A percentile compares a stretch with the other conserved stretches of the same genome.
Evolutionary conservation across 75 land plant species (phyloP).

Genomic region (Isoetes taiwanensis): DNA sequence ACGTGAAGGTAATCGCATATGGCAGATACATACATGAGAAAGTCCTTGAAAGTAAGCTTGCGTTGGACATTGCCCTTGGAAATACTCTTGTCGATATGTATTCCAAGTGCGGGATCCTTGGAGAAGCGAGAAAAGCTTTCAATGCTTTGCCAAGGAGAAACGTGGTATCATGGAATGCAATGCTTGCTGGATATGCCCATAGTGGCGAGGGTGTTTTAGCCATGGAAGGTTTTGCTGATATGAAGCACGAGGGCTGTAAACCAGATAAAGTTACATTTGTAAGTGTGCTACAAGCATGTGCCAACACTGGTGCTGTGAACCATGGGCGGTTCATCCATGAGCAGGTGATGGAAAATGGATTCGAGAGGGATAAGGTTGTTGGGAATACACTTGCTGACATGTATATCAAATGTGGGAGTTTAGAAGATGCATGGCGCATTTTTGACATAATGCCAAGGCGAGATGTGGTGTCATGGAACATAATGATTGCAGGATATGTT

Average conservation of each 20-base stretch:
- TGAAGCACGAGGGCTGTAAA: background rate
- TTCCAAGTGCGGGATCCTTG: background rate
- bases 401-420: slow-evolving; percentile 1
- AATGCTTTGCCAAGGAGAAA: background rate
- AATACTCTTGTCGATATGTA: background rate
- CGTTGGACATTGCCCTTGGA: too few relatives aligned
- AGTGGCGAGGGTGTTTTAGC: background rate
- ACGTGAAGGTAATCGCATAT: too few relatives aligned
- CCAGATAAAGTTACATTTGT: slow-evolving; percentile 8
- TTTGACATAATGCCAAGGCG: background rate
- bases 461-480: background rate
- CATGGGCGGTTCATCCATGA: slow-evolving; percentile 31
- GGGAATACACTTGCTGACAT: slow-evolving; percentile 1
- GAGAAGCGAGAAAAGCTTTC: background rate
- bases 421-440: slow-evolving; percentile 9
- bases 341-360: background rate
- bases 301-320: slow-evolving; percentile 28
- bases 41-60: too few relatives aligned
- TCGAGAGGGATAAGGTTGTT: background rate
- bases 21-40: too few relatives aligned
- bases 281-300: slow-evolving; percentile 8
- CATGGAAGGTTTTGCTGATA: background rate
- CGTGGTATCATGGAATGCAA: slow-evolving; percentile 11
- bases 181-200: slow-evolving; percentile 7
- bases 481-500: background rate